Conservation (phyloP, 2,329 filamentous ascomycete genomes). For the Sphaerulina vaccinii region DNA sequence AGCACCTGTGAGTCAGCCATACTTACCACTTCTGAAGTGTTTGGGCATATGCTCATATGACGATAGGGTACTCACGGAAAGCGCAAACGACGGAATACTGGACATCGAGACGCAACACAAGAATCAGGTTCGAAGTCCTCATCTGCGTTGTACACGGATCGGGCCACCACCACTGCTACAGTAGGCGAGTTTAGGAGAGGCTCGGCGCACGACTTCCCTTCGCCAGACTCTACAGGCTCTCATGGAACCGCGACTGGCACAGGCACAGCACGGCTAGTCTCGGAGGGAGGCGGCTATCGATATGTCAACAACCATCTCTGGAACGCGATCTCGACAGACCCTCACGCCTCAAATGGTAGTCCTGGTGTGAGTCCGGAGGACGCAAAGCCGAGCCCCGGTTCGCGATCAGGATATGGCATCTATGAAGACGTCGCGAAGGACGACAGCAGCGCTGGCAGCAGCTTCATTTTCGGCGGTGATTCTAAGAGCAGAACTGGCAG, state of each 20-base stretch:
- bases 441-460: conserved; percentile 11
- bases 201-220: conserved; percentile 18
- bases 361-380: conserved; percentile 13
- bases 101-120: conserved; percentile 9
- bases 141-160: conserved; percentile 8
- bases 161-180: conserved; percentile 10
- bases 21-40: neutral
- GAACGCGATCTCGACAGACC: conserved; percentile 24
- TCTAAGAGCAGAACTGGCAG: conserved; percentile 23
- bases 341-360: conserved; percentile 16
- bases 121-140: neutral
- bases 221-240: conserved; percentile 18
- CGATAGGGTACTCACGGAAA: conserved; percentile 21
- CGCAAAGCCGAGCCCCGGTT: conserved; percentile 7
- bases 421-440: conserved; percentile 16
- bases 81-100: conserved; percentile 21
- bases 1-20: neutral
- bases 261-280: conserved; percentile 26
- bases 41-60: neutral
- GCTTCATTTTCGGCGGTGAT: conserved; percentile 26
- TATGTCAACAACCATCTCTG: conserved; percentile 32
- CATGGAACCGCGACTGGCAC: conserved; percentile 6
- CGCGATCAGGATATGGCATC: conserved; percentile 12
- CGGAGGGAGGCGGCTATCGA: conserved; percentile 25
- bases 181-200: conserved; percentile 6